Conservation (phyloP, 169 alveolate species). For the Eimeria necatrix region DNA sequence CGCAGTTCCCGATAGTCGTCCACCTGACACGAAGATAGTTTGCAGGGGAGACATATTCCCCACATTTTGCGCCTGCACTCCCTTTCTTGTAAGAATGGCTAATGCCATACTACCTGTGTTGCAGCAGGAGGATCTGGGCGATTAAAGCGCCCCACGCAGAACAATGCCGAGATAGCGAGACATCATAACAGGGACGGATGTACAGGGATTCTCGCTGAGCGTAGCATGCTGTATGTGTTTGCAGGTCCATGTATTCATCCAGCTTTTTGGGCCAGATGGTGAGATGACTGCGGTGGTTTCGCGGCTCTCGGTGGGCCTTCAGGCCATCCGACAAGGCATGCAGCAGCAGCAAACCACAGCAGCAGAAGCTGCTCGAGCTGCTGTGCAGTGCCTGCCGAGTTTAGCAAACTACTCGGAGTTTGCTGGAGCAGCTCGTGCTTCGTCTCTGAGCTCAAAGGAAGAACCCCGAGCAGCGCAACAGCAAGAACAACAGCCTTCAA, state of each 20-base stretch:
- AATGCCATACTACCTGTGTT: not conserved
- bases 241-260: conserved; percentile 34
- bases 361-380: conserved; percentile 59
- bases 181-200: not conserved
- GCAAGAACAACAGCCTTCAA: not conserved
- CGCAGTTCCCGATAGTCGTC: not conserved
- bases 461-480: conserved; percentile 1
- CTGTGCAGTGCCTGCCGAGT: conserved; percentile 59
- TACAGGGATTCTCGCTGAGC: not conserved
- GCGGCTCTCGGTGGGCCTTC: conserved; percentile 67
- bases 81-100: conserved; percentile 59
- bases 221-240: conserved; percentile 1
- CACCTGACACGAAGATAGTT: conserved; percentile 33
- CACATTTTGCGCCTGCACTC: conserved; percentile 75
- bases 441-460: not conserved
- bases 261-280: conserved; percentile 61
- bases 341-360: conserved; percentile 62
- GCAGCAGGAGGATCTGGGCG: not conserved
- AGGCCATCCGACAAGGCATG: conserved; percentile 70
- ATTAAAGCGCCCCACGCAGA: not conserved
- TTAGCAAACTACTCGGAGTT: conserved; percentile 41
- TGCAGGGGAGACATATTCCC: conserved; percentile 72
- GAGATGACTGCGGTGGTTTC: conserved; percentile 72
- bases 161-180: not conserved
- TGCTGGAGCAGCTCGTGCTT: conserved; percentile 20